Evolutionary conservation across 768 basidiomycete species (phyloP), one percentile per base, ranked within the genome.

Genomic region (Agrocybe praecox): DNA sequence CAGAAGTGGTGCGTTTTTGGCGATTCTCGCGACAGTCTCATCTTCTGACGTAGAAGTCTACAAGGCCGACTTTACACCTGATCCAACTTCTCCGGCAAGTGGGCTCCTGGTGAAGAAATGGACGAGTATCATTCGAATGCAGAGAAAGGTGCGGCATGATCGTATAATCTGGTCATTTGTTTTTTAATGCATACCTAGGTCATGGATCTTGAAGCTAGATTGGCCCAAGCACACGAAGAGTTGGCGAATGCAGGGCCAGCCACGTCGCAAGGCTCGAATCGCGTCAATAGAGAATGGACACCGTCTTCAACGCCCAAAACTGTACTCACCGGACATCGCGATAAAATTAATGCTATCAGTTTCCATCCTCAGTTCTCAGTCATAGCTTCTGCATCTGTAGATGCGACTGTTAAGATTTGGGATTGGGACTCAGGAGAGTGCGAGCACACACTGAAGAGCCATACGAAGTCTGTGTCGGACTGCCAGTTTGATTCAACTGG

Each of bases 21-120:
- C 23, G 18, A 22, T 45, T 45, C n/a, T 53, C 40, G 22, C 36
- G 36, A 65, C 85, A 21, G 71, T 84, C 59, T 84, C 82, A 67
- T 68, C 75, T 42, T 83, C 24, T 15, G 19, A 19, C 33, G 5
- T n/a, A n/a, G n/a, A n/a, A n/a, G 34, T 34, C 19, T 42, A 80
- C 29, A 78, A 80, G 54, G 67, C 81, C 23, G 84, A 87, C 57
- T 91, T 89, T 69, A 79, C 81, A 3, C 91, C 90, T 15, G 94
- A 96, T 77, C 86, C 92, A 21, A 94, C 91, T 69, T 86, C 92
- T 49, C 90, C 92, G 70, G 89, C 87, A 65, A 86, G 87, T 1
- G 95, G 94, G 1, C 75, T 98, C 55, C 75, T 98, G 58, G 96
- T 94, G 78, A 96, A 96, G 87, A 98, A 98, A 73, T 98, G 96